These are phyloP conservation scores for Prasinococcaceae sp. DNA, from an alignment of 139 green algal genomes.

Conservation along the genomic window DNA sequence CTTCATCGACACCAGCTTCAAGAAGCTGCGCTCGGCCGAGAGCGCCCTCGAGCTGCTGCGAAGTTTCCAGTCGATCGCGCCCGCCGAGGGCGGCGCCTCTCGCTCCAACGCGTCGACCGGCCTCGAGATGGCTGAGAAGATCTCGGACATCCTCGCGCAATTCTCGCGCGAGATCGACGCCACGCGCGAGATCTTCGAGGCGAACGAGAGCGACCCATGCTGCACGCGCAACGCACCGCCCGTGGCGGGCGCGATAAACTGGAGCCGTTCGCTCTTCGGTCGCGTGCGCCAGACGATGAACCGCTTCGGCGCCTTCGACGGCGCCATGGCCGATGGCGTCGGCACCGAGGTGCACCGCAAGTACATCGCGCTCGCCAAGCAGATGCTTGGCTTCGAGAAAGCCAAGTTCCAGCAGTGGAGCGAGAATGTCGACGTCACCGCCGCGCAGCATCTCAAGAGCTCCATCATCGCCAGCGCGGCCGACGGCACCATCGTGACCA, in stretches of 20 bases:
- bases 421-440: conserved; percentile 40
- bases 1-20: conserved; percentile 89
- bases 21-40: conserved; percentile 66
- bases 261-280: conserved; percentile 61
- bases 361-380: conserved; percentile 51
- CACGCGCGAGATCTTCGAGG: conserved; percentile 45
- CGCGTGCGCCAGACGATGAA: conserved; percentile 66
- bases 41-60: conserved; percentile 76
- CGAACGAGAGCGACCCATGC: conserved; percentile 33
- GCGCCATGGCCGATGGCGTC: conserved; percentile 24
- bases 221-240: conserved; percentile 64
- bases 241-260: conserved; percentile 70
- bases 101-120: conserved; percentile 57
- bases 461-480: conserved; percentile 43
- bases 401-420: conserved; percentile 51
- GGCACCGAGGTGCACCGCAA: conserved; percentile 34
- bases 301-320: conserved; percentile 40
- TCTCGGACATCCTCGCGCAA: conserved; percentile 71
- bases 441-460: conserved; percentile 31
- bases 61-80: conserved; percentile 75
- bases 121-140: conserved; percentile 81
- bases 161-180: conserved; percentile 63
- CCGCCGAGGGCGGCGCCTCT: conserved; percentile 53
- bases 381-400: conserved; percentile 77
- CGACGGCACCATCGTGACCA: conserved; percentile 41